Evolutionary conservation across 1,139 yeast genomes (phyloP).

Genomic region (Chernovozyma aurita): DNA sequence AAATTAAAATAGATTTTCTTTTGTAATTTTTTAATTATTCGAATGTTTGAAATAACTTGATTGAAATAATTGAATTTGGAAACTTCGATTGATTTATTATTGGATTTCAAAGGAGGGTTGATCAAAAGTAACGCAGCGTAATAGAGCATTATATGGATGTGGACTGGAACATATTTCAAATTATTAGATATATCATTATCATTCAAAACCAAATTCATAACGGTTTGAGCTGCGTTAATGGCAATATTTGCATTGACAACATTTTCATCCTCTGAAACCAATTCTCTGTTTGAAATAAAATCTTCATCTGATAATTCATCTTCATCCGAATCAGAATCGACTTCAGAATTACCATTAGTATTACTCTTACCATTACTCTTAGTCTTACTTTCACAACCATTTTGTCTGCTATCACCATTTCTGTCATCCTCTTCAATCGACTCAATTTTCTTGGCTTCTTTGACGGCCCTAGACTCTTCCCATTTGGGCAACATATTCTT

Average conservation of each 20-base stretch:
- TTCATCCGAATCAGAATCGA: conserved; percentile 21
- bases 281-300: conserved; percentile 34
- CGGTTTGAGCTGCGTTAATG: conserved; percentile 59
- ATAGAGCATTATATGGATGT: conserved; percentile 66
- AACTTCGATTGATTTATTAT: conserved; percentile 13
- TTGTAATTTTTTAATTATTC: conserved; percentile 36
- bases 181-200: conserved; percentile 58
- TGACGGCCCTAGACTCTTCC: conserved; percentile 13
- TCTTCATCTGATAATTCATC: conserved; percentile 26
- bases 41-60: conserved; percentile 24
- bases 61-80: conserved; percentile 16
- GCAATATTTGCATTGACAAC: conserved; percentile 47
- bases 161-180: conserved; percentile 63
- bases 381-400: neutral
- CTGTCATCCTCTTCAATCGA: conserved; percentile 6
- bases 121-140: conserved; percentile 59
- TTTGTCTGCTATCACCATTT: conserved; percentile 4
- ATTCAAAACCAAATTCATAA: conserved; percentile 52
- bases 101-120: conserved; percentile 39
- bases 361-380: neutral
- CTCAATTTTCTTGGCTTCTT: conserved; percentile 3
- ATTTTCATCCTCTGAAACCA: conserved; percentile 32
- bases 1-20: conserved; percentile 39
- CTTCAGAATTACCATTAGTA: neutral
- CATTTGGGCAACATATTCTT: conserved; percentile 37